phyloP scores from a whole-genome alignment of 2,329 filamentous ascomycete species.

The Cercospora zeae-maydis region DNA sequence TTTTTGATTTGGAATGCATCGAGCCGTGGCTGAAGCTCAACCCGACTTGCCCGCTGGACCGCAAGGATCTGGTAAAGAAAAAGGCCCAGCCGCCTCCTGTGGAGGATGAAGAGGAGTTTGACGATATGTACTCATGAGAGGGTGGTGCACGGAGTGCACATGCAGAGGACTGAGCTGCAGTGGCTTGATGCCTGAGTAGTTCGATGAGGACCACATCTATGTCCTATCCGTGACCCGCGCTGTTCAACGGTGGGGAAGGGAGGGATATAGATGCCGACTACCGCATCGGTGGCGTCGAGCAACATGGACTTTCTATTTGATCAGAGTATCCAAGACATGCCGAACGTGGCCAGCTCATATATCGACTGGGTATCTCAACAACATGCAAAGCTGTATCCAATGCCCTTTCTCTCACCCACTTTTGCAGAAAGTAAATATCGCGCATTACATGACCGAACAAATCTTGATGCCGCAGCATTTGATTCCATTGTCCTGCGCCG shows the following conservation, averaged over 20 bases:
- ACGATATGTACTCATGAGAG: slow-evolving; percentile 50
- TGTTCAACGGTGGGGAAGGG: too few relatives aligned
- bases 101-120: slow-evolving; percentile 50
- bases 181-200: too few relatives aligned
- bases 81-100: slow-evolving; percentile 33
- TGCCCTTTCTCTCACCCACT: not conserved
- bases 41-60: slow-evolving; percentile 61
- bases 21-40: slow-evolving; percentile 62
- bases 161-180: too few relatives aligned
- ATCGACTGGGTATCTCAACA: not conserved
- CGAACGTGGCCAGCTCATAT: not conserved
- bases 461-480: slow-evolving; percentile 36
- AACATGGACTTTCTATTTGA: not conserved
- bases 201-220: too few relatives aligned
- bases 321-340: not conserved
- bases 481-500: slow-evolving; percentile 29
- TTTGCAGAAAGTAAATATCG: not conserved
- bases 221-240: too few relatives aligned
- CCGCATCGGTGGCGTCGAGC: not conserved
- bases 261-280: too few relatives aligned
- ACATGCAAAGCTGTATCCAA: not conserved
- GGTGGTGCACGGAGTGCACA: not conserved
- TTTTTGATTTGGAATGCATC: slow-evolving; percentile 64
- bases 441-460: slow-evolving; percentile 35
- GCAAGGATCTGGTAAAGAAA: slow-evolving; percentile 56